Evolutionary conservation across 257 asterid species (phyloP), one percentile per base, ranked within the genome.

Genomic region (Verbena officinalis): DNA sequence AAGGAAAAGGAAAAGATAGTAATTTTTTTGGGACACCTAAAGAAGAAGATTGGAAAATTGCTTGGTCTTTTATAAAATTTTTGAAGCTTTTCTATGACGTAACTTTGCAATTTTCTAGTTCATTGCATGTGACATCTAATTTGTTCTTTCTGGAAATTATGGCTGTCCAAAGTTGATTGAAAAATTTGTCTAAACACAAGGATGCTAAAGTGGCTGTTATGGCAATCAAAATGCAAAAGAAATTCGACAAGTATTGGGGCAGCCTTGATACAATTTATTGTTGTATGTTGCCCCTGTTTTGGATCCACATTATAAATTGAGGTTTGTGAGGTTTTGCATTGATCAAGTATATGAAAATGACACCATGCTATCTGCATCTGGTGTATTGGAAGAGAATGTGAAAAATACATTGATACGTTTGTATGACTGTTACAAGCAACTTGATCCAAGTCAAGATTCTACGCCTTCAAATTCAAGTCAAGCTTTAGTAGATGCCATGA

Each of bases 251-350:
- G n/a, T n/a, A n/a, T n/a, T n/a, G n/a, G 49, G 52, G 34, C n/a
- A n/a, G n/a, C n/a, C n/a, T n/a, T 27, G 56, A 52, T n/a, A 54
- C 43, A 21, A n/a, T n/a, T n/a, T n/a, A n/a, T n/a, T n/a, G n/a
- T n/a, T n/a, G n/a, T n/a, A n/a, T n/a, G n/a, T n/a, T n/a, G 74
- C 45, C 27, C 21, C 62, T 45, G 13, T 72, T 13, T 30, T 65
- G 13, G 67, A 54, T 44, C 67, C 55, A 9, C 34, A 67, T 4
- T 55, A 40, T 7, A 71, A 64, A 4, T 1, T 64, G 13, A 45
- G 19, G 43, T 33, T 24, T 46, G 17, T 63, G 40, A 15, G 51
- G 11, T 54, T 54, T 55, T 43, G 64, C 6, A 7, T 31, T 1
- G 36, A 21, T 1, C 21, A 56, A 56, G 40, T 56, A 4, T 33